Conservation (phyloP, 1,139 yeast species). For the Hansenula anomala region DNA sequence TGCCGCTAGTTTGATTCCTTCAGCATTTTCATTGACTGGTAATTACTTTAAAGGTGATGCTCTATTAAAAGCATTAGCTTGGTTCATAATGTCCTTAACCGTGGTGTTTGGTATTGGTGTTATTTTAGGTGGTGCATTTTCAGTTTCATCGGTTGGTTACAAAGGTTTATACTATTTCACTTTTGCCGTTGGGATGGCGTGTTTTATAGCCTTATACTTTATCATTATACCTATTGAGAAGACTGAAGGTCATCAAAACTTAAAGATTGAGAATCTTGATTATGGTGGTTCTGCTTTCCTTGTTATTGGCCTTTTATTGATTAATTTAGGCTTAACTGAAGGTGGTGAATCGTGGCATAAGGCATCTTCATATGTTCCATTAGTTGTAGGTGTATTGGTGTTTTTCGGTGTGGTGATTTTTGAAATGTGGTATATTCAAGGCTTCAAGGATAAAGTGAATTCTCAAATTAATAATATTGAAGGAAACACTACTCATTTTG, state of each 20-base stretch:
- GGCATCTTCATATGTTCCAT: slow-evolving; percentile 27
- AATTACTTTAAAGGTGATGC: slow-evolving; percentile 24
- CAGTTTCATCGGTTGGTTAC: slow-evolving; percentile 26
- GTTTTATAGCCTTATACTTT: slow-evolving; percentile 16
- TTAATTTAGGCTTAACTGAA: slow-evolving; percentile 31
- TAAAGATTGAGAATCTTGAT: slow-evolving; percentile 21
- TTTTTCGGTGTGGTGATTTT: slow-evolving; percentile 5
- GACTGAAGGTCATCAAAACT: slow-evolving; percentile 12
- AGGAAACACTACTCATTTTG: neutral
- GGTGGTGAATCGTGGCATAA: slow-evolving; percentile 30
- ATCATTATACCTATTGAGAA: slow-evolving; percentile 15
- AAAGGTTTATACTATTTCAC: slow-evolving; percentile 26
- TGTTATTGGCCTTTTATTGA: slow-evolving; percentile 24
- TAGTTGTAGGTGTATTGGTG: slow-evolving; percentile 13
- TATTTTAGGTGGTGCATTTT: slow-evolving; percentile 32
- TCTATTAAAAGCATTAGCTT: slow-evolving; percentile 22
- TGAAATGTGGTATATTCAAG: slow-evolving; percentile 14
- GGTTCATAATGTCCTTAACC: slow-evolving; percentile 22
- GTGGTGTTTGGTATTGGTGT: slow-evolving; percentile 27
- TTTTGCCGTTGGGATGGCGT: slow-evolving; percentile 18
- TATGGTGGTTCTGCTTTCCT: slow-evolving; percentile 23
- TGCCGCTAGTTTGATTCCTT: slow-evolving; percentile 30
- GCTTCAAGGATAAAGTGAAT: slow-evolving; percentile 4
- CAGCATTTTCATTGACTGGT: slow-evolving; percentile 26
- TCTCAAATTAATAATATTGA: slow-evolving; percentile 7